A percentile compares a stretch with the other conserved stretches of the same genome.
Conservation (phyloP, 805 yeast genomes). For the Debaryomyces hansenii region DNA sequence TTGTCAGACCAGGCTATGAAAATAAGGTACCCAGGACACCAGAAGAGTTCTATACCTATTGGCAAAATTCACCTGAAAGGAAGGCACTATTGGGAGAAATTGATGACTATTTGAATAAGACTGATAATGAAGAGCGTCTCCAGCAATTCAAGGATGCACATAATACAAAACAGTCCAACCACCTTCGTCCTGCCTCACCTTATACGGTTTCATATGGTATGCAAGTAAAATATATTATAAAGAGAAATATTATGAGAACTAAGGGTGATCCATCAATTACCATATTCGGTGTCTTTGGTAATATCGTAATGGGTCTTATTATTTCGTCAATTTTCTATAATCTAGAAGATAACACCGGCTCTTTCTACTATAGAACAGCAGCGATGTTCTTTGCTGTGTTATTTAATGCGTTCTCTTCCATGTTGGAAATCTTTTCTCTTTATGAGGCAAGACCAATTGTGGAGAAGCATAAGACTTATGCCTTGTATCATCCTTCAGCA, state of each 20-base stretch:
- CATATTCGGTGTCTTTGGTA: too few relatives aligned
- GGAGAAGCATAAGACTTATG: slow-evolving; percentile 58
- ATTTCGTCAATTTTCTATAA: slow-evolving; percentile 58
- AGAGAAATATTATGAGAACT: slow-evolving; percentile 49
- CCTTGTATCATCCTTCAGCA: slow-evolving; percentile 60
- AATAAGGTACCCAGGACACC: slow-evolving; percentile 28
- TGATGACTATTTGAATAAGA: slow-evolving; percentile 1
- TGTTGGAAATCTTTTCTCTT: slow-evolving; percentile 52
- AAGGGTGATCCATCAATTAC: slow-evolving; percentile 51
- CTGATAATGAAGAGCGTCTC: background rate
- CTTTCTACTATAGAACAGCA: slow-evolving; percentile 47
- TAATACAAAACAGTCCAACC: slow-evolving; percentile 19
- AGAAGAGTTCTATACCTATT: slow-evolving; percentile 25
- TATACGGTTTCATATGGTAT: slow-evolving; percentile 37
- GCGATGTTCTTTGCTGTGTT: slow-evolving; percentile 65
- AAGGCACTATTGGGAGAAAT: background rate
- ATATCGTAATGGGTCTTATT: too few relatives aligned
- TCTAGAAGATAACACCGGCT: slow-evolving; percentile 38
- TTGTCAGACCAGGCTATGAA: slow-evolving; percentile 37
- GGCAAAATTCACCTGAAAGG: slow-evolving; percentile 40
- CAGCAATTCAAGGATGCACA: slow-evolving; percentile 20
- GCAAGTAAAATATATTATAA: slow-evolving; percentile 50
- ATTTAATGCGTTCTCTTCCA: slow-evolving; percentile 59
- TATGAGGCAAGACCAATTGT: slow-evolving; percentile 48
- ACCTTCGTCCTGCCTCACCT: slow-evolving; percentile 19